A percentile compares a stretch with the other conserved stretches of the same genome.
phyloP scores from a whole-genome alignment of 2,329 filamentous ascomycete genomes.

The Sordariomycetes sp. region DNA sequence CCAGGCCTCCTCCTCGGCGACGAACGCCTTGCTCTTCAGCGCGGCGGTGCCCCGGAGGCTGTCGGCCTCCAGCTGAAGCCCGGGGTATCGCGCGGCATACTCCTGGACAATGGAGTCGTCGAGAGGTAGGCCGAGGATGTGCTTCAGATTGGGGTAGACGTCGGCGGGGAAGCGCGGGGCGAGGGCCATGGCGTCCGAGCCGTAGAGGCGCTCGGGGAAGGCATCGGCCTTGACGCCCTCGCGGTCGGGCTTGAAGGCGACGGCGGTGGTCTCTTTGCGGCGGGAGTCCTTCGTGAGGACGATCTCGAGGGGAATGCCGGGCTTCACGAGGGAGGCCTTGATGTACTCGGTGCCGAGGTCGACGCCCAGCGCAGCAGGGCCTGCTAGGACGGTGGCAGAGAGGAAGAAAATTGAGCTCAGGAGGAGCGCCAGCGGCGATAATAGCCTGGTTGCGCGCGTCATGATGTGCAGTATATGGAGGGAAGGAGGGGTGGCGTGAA shows the following conservation, averaged over 20 bases:
- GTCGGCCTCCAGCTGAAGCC: conserved; percentile 55
- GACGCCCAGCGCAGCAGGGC: conserved; percentile 74
- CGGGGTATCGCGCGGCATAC: conserved; percentile 70
- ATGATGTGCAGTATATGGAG: not conserved
- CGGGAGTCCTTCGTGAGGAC: conserved; percentile 96
- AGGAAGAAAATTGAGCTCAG: conserved; percentile 2
- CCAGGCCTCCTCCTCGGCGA: conserved; percentile 52
- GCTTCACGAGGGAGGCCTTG: conserved; percentile 92
- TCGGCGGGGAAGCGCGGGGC: conserved; percentile 82
- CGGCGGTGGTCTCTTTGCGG: conserved; percentile 83
- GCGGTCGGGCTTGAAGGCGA: conserved; percentile 85
- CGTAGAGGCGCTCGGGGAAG: conserved; percentile 86
- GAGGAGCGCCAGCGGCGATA: conserved; percentile 18
- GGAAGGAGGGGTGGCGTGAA: not conserved
- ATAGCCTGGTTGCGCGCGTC: conserved; percentile 1
- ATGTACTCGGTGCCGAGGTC: conserved; percentile 96
- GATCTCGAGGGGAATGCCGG: conserved; percentile 93
- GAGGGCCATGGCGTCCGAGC: conserved; percentile 81
- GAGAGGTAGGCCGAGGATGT: conserved; percentile 65
- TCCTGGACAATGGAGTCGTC: conserved; percentile 52
- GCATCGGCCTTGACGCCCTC: conserved; percentile 51
- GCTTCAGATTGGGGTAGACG: conserved; percentile 90
- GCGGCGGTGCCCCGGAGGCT: conserved; percentile 57
- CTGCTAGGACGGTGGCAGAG: conserved; percentile 36
- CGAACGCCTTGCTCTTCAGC: conserved; percentile 68